phyloP scores from a whole-genome alignment of 768 basidiomycete genomes.

The Termitomyces sp. region DNA sequence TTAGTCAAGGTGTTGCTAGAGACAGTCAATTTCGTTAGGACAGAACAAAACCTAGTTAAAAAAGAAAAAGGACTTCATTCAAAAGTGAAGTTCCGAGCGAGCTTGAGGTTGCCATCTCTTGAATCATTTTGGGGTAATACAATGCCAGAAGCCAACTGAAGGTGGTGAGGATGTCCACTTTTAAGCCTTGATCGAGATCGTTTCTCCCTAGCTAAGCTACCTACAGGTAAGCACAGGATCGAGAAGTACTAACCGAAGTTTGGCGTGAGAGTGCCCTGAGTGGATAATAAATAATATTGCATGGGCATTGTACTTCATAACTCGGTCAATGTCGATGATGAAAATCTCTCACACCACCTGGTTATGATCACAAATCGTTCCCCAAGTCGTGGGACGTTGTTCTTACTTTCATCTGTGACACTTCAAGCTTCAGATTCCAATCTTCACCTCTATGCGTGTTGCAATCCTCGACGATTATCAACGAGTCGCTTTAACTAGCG shows the following conservation, averaged over 20 bases:
- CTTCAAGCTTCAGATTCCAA: neutral
- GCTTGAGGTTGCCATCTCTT: neutral
- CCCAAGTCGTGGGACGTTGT: neutral
- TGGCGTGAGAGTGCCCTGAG: too few species aligned
- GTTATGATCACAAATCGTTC: conserved; percentile 1
- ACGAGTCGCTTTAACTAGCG: conserved; percentile 42
- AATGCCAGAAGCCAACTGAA: too few species aligned
- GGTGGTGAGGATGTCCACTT: too few species aligned
- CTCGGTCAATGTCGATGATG: neutral
- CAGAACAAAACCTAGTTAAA: neutral
- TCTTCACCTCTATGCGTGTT: conserved; percentile 28
- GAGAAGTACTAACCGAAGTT: too few species aligned
- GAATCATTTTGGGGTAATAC: too few species aligned
- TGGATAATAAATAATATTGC: neutral
- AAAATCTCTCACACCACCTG: neutral
- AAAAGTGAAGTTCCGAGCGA: neutral
- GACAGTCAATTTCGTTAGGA: neutral
- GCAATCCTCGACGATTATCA: conserved; percentile 67
- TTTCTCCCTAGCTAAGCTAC: too few species aligned
- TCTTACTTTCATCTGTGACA: neutral
- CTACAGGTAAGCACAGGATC: too few species aligned
- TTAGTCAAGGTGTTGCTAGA: neutral
- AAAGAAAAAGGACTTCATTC: neutral
- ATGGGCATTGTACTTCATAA: neutral
- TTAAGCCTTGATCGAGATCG: too few species aligned